Evolutionary conservation across 2,329 filamentous ascomycete genomes (phyloP), one percentile per base, ranked within the genome.

Genomic region (Hypomyces rosellus): DNA sequence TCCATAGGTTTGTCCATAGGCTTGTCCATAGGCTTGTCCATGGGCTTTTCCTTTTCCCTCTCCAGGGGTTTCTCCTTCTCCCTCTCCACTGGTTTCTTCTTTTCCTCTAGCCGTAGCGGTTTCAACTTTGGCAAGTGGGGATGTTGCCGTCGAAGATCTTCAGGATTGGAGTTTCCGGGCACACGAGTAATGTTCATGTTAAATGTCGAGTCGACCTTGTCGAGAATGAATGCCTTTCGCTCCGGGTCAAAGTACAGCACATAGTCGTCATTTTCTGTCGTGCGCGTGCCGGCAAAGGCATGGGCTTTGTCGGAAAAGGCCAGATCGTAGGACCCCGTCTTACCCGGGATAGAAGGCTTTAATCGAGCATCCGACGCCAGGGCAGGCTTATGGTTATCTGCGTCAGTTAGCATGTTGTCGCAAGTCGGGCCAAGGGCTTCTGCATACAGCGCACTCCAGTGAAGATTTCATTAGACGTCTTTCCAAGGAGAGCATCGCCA

Each of bases 121-220:
- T 20, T 44, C 62, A 64, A 40, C 57, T 52, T 66, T 20, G 75
- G 73, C 36, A 93, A 75, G 53, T 88, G 88, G 9, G 82, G 75
- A 62, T 88, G 84, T 61, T 85, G 77, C 45, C 81, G 77, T 44
- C 80, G 76, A 38, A 95, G 74, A 60, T 77, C 81, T 30, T 80
- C 78, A 48, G 76, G 69, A 57, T 88, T 81, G 48, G 75, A 72
- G 60, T 85, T 84, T 56, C 76, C 79, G 2, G 86, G 88, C 13
- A 82, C 82, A 49, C 78, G 81, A 47, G 80, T 82, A 48, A 96
- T 71, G 66, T 96, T 96, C 85, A 96, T 91, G 61, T 89, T 85
- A 69, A 95, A 86, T 37, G 84, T 84, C n/a, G 84, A 86, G 63
- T 89, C 82, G 49, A 96, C 74, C 46, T 82, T 83, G 70, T 96